Evolutionary conservation across 1,284 basidiomycete species (phyloP).

Genomic region (Cutaneotrichosporon arboriforme): DNA sequence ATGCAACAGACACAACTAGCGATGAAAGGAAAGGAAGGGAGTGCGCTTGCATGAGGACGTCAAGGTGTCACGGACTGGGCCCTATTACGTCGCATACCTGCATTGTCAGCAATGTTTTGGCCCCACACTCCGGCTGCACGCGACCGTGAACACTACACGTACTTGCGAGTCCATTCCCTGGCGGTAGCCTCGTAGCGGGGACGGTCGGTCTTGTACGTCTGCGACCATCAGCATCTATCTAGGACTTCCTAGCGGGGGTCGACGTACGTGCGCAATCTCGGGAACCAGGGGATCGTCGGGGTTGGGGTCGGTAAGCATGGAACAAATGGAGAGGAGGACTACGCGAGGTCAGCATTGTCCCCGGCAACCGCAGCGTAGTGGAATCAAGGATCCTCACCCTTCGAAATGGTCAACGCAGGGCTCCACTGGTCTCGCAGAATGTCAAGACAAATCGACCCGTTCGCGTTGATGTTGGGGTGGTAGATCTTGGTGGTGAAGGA

Average conservation of each 20-base stretch:
- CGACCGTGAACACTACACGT: conserved; percentile 14
- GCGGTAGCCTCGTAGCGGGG: conserved; percentile 90
- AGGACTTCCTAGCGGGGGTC: neutral
- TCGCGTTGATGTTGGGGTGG: conserved; percentile 59
- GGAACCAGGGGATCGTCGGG: conserved; percentile 78
- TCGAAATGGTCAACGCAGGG: conserved; percentile 96
- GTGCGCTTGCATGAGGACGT: conserved; percentile 4
- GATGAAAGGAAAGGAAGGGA: neutral
- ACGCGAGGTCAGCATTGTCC: neutral
- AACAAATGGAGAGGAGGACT: conserved; percentile 92
- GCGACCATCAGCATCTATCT: conserved; percentile 24
- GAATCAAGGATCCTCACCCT: conserved; percentile 58
- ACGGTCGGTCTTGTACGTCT: conserved; percentile 93
- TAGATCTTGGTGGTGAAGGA: conserved; percentile 87
- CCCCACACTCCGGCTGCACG: no score
- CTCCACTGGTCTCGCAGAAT: conserved; percentile 97
- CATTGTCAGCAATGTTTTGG: neutral
- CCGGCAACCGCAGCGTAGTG: neutral
- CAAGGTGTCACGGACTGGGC: conserved; percentile 6
- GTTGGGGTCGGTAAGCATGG: conserved; percentile 95
- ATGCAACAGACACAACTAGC: conserved; percentile 11
- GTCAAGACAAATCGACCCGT: conserved; percentile 95
- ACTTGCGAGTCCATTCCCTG: conserved; percentile 97
- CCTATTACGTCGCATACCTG: conserved; percentile 32
- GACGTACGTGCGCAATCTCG: conserved; percentile 54